phyloP scores from a whole-genome alignment of 257 asterid genomes.

The Thymus mandschuricus region DNA sequence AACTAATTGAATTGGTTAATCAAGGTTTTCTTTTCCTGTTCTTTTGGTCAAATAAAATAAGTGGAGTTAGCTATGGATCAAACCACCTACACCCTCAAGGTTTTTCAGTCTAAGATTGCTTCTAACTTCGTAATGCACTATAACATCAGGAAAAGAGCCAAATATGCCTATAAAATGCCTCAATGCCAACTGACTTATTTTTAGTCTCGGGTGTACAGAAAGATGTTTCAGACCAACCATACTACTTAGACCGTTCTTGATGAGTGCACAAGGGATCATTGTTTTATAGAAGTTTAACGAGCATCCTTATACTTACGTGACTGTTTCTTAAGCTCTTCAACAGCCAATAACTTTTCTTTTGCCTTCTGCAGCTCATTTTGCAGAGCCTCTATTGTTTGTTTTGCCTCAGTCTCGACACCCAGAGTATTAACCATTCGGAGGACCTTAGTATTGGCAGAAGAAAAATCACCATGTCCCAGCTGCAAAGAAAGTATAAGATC shows the following conservation, averaged over 20 bases:
- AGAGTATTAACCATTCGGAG: slow-evolving; percentile 94
- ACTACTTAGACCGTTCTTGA: slow-evolving; percentile 1
- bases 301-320: slow-evolving; percentile 57
- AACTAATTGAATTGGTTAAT: no score
- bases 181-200: no score
- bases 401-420: slow-evolving; percentile 89
- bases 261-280: neutral
- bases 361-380: slow-evolving; percentile 90
- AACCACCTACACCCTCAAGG: no score
- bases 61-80: no score
- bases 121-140: no score
- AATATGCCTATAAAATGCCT: no score
- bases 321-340: slow-evolving; percentile 91
- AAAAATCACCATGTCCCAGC: slow-evolving; percentile 97
- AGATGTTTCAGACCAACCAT: neutral
- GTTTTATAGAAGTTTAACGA: slow-evolving; percentile 17
- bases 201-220: no score
- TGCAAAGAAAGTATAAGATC: slow-evolving; percentile 43
- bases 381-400: slow-evolving; percentile 92
- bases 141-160: no score
- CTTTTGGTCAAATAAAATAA: no score
- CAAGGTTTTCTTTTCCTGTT: no score
- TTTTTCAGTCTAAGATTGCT: no score
- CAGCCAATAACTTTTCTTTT: slow-evolving; percentile 88
- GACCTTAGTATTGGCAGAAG: slow-evolving; percentile 92